phyloP scores from a whole-genome alignment of 192 early-diverging fungal species.

The Funneliformis mosseae region DNA sequence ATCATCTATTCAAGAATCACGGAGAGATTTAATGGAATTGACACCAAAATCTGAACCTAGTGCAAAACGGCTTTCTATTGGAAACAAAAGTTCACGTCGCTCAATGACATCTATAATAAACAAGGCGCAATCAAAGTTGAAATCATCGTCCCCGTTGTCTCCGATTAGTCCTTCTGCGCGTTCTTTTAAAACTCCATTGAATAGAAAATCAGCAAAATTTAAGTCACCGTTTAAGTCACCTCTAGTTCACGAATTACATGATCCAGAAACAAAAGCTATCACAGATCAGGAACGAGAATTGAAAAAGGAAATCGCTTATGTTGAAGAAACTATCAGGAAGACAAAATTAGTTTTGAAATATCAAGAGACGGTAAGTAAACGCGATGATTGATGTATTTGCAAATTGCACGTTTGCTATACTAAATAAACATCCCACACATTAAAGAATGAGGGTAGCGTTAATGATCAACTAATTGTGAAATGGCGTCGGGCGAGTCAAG shows the following conservation, averaged over 20 bases:
- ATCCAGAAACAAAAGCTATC: slow-evolving; percentile 1
- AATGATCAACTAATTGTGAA: slow-evolving; percentile 13
- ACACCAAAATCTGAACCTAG: slow-evolving; percentile 3
- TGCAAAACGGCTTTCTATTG: not conserved
- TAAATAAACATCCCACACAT: not conserved
- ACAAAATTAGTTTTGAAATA: slow-evolving; percentile 1
- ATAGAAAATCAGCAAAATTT: not conserved
- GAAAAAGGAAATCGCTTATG: slow-evolving; percentile 9
- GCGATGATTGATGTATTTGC: no score
- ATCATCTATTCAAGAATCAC: no score
- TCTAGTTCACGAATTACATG: not conserved
- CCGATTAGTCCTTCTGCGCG: not conserved
- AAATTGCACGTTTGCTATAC: not conserved
- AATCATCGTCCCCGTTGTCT: not conserved
- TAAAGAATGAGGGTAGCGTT: not conserved
- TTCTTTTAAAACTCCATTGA: not conserved
- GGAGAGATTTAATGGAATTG: no score
- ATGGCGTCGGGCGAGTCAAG: slow-evolving; percentile 22
- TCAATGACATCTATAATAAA: slow-evolving; percentile 19
- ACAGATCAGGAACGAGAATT: not conserved
- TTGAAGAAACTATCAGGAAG: not conserved
- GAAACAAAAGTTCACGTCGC: not conserved
- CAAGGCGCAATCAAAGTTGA: not conserved
- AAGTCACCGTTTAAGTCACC: no score
- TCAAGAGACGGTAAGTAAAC: slow-evolving; percentile 14